A percentile compares a stretch with the other conserved stretches of the same genome.
These are phyloP conservation scores for Neofusicoccum parvum DNA, from an alignment of 2,329 filamentous ascomycete species.

Conservation along the genomic window DNA sequence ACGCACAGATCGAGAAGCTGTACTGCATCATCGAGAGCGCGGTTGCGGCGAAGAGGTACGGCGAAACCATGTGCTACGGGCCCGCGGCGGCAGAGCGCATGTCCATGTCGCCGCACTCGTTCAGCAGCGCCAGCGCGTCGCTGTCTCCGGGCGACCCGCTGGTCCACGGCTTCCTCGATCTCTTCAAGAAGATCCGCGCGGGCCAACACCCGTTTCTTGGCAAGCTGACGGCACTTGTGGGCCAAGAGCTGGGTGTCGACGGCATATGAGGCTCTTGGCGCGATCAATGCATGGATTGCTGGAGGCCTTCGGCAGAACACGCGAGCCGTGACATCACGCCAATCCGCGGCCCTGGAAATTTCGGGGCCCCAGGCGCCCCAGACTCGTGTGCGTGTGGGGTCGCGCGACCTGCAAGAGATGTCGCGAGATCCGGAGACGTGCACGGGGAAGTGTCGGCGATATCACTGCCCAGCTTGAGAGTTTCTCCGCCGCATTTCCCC, in stretches of 20 bases:
- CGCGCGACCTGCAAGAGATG: background rate
- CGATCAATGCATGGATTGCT: background rate
- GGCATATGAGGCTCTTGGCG: slow-evolving; percentile 4
- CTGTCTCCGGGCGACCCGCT: slow-evolving; percentile 7
- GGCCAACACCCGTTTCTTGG: slow-evolving; percentile 14
- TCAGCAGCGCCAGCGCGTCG: background rate
- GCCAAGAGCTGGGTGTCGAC: slow-evolving; percentile 7
- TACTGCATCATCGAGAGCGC: slow-evolving; percentile 25
- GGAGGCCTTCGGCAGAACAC: background rate
- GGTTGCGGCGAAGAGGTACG: slow-evolving; percentile 1
- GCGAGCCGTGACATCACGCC: background rate
- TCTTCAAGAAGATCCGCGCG: slow-evolving; percentile 19
- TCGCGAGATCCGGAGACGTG: background rate
- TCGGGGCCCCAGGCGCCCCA: slow-evolving; percentile 5
- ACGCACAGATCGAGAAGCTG: slow-evolving; percentile 16
- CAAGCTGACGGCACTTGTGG: slow-evolving; percentile 8
- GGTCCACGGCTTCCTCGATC: slow-evolving; percentile 7
- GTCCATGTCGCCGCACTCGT: slow-evolving; percentile 1
- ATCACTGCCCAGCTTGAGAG: background rate
- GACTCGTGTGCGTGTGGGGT: background rate
- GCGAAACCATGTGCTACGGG: slow-evolving; percentile 11
- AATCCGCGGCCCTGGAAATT: background rate
- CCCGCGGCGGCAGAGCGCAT: background rate
- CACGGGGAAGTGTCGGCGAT: background rate
- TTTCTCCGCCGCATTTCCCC: slow-evolving; percentile 15